phyloP scores from a whole-genome alignment of 2,329 filamentous ascomycete genomes.

The Ceratocystis eucalypticola region DNA sequence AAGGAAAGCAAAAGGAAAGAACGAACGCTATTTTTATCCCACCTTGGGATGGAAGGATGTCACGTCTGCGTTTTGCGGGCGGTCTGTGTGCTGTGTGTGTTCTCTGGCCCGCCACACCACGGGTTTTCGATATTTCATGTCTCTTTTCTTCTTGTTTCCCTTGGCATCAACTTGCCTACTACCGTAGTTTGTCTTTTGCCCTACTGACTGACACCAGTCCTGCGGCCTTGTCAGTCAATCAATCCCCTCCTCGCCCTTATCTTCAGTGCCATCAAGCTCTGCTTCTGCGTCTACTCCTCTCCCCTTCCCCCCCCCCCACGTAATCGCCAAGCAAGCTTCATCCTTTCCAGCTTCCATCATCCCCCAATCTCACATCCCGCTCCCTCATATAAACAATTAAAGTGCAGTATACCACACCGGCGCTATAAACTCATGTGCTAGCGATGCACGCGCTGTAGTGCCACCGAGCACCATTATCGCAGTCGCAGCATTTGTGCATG shows the following conservation, averaged over 20 bases:
- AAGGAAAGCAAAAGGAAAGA: background rate
- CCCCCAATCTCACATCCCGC: background rate
- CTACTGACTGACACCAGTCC: no score
- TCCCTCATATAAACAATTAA: background rate
- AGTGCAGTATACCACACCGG: background rate
- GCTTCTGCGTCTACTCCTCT: background rate
- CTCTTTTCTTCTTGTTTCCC: no score
- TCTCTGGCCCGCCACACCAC: no score
- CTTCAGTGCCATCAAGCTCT: no score
- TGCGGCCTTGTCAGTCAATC: no score
- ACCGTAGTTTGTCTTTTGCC: no score
- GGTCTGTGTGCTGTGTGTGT: background rate
- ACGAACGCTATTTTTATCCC: slow-evolving; percentile 2
- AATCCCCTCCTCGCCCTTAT: no score
- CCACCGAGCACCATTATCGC: background rate
- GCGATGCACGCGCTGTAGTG: background rate
- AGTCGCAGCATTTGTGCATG: background rate
- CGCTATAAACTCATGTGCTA: background rate
- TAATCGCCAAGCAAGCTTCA: background rate
- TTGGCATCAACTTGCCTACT: no score
- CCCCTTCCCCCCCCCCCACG: background rate
- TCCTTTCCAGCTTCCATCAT: background rate
- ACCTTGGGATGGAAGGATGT: slow-evolving; percentile 13
- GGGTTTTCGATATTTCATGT: no score
- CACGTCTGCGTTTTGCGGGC: slow-evolving; percentile 6